phyloP scores from a whole-genome alignment of 257 asterid genomes.

The Fraxinus americana region DNA sequence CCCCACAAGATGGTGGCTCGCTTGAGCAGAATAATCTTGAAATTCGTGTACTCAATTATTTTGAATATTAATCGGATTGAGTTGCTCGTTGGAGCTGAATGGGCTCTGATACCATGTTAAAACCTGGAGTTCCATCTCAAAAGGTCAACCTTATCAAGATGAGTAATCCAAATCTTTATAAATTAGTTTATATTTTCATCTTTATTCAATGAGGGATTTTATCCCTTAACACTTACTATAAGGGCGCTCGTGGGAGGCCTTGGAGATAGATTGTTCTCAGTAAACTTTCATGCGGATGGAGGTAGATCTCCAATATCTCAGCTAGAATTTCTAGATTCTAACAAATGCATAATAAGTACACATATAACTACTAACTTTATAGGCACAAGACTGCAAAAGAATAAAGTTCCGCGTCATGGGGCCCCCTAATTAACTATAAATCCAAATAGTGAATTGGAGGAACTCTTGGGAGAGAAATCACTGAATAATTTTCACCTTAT shows the following conservation, averaged over 20 bases:
- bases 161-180: too few species aligned
- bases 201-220: too few species aligned
- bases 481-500: constrained; percentile 7
- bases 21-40: too few species aligned
- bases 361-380: constrained; percentile 29
- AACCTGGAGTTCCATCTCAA: too few species aligned
- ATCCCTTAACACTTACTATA: not conserved
- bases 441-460: not conserved
- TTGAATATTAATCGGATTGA: too few species aligned
- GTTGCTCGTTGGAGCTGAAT: too few species aligned
- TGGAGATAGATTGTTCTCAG: not conserved
- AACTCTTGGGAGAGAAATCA: constrained; percentile 6
- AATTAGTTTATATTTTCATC: too few species aligned
- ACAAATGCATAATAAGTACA: constrained; percentile 18
- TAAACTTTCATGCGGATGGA: not conserved
- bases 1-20: too few species aligned
- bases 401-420: constrained; percentile 16
- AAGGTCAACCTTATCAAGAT: too few species aligned
- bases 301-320: constrained; percentile 16
- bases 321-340: constrained; percentile 26
- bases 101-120: too few species aligned
- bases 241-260: not conserved
- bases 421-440: constrained; percentile 18
- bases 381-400: constrained; percentile 24
- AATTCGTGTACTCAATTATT: too few species aligned